A percentile compares a stretch with the other conserved stretches of the same genome.
Evolutionary conservation across 2,329 filamentous ascomycete genomes (phyloP).

Genomic region (Cercospora sp.): DNA sequence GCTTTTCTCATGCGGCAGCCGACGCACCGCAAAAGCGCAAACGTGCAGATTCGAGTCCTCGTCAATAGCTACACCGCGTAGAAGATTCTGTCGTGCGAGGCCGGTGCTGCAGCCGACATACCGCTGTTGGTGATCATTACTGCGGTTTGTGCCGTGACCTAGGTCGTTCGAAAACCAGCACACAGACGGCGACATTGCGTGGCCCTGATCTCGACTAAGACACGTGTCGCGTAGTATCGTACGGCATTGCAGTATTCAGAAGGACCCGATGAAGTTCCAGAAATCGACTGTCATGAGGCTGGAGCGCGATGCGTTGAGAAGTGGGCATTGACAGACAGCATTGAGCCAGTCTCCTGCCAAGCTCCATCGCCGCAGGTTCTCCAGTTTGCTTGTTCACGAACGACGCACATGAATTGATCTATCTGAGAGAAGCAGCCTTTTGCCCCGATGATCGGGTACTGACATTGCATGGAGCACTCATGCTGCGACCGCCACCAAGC

Average conservation of each 20-base stretch:
- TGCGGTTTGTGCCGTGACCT: neutral
- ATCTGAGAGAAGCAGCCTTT: neutral
- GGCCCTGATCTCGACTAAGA: neutral
- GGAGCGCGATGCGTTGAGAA: neutral
- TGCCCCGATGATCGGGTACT: neutral
- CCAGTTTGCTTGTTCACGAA: conserved; percentile 8
- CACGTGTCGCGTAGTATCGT: neutral
- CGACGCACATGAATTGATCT: neutral
- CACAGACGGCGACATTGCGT: conserved; percentile 3
- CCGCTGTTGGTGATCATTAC: conserved; percentile 1
- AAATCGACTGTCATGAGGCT: neutral
- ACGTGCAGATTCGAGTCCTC: neutral
- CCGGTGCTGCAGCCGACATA: neutral
- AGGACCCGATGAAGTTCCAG: neutral
- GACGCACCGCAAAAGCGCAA: neutral
- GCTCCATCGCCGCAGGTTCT: conserved; percentile 10
- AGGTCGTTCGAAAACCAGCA: neutral
- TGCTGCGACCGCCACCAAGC: conserved; percentile 11
- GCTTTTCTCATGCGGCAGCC: neutral
- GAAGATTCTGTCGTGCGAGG: neutral
- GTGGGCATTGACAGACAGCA: neutral
- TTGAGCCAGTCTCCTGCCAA: neutral
- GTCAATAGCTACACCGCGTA: neutral
- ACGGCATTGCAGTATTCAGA: neutral
- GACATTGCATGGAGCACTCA: neutral